Conservation (phyloP, 805 yeast genomes). For the Cyberlindnera mississippiensis region DNA sequence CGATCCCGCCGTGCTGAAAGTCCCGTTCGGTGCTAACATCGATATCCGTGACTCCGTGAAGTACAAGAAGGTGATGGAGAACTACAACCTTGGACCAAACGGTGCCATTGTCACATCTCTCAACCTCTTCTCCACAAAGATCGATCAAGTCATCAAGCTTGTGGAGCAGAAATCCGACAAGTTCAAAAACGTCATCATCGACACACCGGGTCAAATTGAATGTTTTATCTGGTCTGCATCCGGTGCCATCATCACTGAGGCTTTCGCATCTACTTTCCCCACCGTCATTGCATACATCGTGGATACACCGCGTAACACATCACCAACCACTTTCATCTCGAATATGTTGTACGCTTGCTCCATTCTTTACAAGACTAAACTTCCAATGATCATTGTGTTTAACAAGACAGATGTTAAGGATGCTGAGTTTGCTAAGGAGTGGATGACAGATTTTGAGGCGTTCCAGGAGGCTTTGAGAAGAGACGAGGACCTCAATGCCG, state of each 20-base stretch:
- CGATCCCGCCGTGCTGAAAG: slow-evolving; percentile 93
- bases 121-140: slow-evolving; percentile 88
- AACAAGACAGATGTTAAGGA: slow-evolving; percentile 89
- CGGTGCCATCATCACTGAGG: slow-evolving; percentile 93
- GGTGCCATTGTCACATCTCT: slow-evolving; percentile 97
- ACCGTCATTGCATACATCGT: slow-evolving; percentile 94
- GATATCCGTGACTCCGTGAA: slow-evolving; percentile 96
- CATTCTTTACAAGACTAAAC: slow-evolving; percentile 87
- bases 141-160: slow-evolving; percentile 86
- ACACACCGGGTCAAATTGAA: slow-evolving; percentile 98
- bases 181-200: slow-evolving; percentile 73
- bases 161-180: slow-evolving; percentile 68
- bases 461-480: slow-evolving; percentile 75
- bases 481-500: slow-evolving; percentile 52
- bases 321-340: slow-evolving; percentile 96
- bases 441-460: slow-evolving; percentile 96
- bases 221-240: slow-evolving; percentile 98
- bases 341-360: slow-evolving; percentile 99
- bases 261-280: slow-evolving; percentile 93
- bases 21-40: slow-evolving; percentile 92
- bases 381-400: slow-evolving; percentile 95
- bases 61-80: slow-evolving; percentile 94
- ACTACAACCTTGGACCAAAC: slow-evolving; percentile 92
- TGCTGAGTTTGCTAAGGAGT: slow-evolving; percentile 84
- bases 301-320: slow-evolving; percentile 91